Percentiles rank a stretch among this genome's conserved stretches.
Conservation (phyloP, 2,329 filamentous ascomycete species). For the Penicillium sp. region DNA sequence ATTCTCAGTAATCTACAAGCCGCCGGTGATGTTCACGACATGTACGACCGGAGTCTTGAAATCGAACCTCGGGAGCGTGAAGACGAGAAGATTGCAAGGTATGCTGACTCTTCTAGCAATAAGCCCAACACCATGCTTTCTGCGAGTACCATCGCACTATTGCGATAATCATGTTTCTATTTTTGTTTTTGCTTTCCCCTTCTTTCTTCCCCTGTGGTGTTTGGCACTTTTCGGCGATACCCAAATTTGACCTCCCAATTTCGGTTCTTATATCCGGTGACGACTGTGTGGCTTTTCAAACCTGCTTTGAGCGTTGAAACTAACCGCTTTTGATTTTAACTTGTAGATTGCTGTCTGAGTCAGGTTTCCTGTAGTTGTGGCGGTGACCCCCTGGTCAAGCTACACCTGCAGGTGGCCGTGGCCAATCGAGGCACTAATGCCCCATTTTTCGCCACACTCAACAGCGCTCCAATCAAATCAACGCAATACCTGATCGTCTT, state of each 20-base stretch:
- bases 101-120: slow-evolving; percentile 44
- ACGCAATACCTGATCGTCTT: slow-evolving; percentile 3
- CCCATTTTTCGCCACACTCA: slow-evolving; percentile 11
- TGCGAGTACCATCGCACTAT: slow-evolving; percentile 33
- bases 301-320: slow-evolving; percentile 27
- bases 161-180: slow-evolving; percentile 28
- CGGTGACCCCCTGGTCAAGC: slow-evolving; percentile 20
- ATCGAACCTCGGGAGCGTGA: slow-evolving; percentile 94
- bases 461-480: slow-evolving; percentile 16
- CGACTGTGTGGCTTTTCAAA: slow-evolving; percentile 13
- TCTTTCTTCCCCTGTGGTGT: slow-evolving; percentile 13
- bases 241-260: slow-evolving; percentile 28
- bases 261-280: slow-evolving; percentile 2
- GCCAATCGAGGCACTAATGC: slow-evolving; percentile 10
- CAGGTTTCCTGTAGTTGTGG: slow-evolving; percentile 45
- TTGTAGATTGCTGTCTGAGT: slow-evolving; percentile 50
- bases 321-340: slow-evolving; percentile 31
- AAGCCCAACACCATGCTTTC: slow-evolving; percentile 32
- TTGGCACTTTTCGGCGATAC: slow-evolving; percentile 30
- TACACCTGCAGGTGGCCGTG: slow-evolving; percentile 20
- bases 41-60: slow-evolving; percentile 95
- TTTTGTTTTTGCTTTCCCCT: slow-evolving; percentile 13
- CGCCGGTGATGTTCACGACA: slow-evolving; percentile 94
- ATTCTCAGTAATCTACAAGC: slow-evolving; percentile 95
- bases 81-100: slow-evolving; percentile 99